Conservation (phyloP, 2,329 filamentous ascomycete species). For the Botrytis medusae region DNA sequence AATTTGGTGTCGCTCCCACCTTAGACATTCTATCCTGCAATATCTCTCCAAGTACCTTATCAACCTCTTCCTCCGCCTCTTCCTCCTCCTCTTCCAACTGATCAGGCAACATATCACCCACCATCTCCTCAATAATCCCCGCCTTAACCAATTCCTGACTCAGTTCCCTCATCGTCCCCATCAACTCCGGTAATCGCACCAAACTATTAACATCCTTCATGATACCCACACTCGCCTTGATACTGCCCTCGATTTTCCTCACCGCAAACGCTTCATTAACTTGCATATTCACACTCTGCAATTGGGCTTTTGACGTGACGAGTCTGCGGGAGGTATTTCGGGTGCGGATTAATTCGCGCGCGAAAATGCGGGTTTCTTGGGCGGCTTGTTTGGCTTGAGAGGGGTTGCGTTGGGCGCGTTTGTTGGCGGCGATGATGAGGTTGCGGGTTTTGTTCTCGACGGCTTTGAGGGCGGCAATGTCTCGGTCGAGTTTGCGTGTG, state of each 20-base stretch:
- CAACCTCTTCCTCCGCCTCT: conserved; percentile 78
- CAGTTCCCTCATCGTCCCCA: conserved; percentile 84
- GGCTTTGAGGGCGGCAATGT: conserved; percentile 75
- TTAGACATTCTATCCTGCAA: conserved; percentile 78
- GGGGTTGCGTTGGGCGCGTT: conserved; percentile 77
- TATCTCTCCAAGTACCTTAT: conserved; percentile 89
- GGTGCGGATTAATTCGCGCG: conserved; percentile 79
- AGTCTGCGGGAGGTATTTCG: conserved; percentile 74
- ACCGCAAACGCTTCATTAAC: conserved; percentile 95
- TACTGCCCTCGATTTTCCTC: conserved; percentile 91
- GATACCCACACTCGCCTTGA: conserved; percentile 81
- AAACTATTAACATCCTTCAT: conserved; percentile 96
- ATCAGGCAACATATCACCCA: conserved; percentile 79
- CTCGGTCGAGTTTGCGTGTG: conserved; percentile 90
- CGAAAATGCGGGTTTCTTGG: conserved; percentile 83
- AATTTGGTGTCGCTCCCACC: conserved; percentile 58
- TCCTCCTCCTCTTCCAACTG: conserved; percentile 73
- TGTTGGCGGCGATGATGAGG: conserved; percentile 79
- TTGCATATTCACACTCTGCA: conserved; percentile 93
- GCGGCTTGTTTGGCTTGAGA: conserved; percentile 75
- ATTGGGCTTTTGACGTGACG: conserved; percentile 84
- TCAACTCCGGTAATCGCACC: conserved; percentile 80
- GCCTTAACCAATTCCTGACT: conserved; percentile 88
- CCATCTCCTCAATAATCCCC: conserved; percentile 97
- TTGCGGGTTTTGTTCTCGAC: conserved; percentile 83